Evolutionary conservation across 192 early-diverging fungal species (phyloP).

Genomic region (Mortierella claussenii): DNA sequence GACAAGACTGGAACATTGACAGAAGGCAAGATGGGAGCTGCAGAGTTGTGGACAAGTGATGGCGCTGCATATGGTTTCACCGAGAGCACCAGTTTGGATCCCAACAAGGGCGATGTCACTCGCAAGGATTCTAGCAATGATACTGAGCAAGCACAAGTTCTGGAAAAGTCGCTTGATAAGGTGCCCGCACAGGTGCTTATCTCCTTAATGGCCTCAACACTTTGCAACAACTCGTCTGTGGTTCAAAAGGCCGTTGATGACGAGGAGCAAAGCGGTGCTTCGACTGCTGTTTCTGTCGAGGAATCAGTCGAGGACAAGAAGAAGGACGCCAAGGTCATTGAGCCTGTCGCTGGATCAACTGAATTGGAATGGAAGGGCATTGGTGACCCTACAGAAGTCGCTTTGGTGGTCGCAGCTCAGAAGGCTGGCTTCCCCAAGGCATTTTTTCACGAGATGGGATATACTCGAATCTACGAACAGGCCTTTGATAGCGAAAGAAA

Average conservation of each 20-base stretch:
- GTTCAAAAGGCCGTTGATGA: constrained; percentile 59
- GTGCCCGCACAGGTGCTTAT: constrained; percentile 62
- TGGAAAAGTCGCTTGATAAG: constrained; percentile 56
- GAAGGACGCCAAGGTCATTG: no score
- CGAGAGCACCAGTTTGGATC: constrained; percentile 63
- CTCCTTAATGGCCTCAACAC: constrained; percentile 73
- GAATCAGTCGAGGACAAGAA: no score
- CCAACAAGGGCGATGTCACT: constrained; percentile 55
- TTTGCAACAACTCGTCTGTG: constrained; percentile 90
- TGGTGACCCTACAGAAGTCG: constrained; percentile 96
- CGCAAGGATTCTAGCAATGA: constrained; percentile 14
- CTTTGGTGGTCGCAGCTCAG: constrained; percentile 83
- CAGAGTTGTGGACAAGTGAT: constrained; percentile 82
- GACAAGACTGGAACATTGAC: constrained; percentile 97
- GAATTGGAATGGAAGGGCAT: constrained; percentile 71
- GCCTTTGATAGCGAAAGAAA: constrained; percentile 95
- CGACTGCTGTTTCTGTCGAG: constrained; percentile 44
- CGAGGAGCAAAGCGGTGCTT: constrained; percentile 58
- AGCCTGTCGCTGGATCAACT: constrained; percentile 46
- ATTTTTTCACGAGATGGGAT: constrained; percentile 65
- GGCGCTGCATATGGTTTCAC: constrained; percentile 71
- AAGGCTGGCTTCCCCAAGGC: constrained; percentile 79
- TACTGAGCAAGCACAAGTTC: constrained; percentile 32
- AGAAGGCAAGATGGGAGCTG: constrained; percentile 96
- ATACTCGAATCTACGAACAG: constrained; percentile 77